Evolutionary conservation across 306 rosid species (phyloP).

Genomic region (Trifolium fragiferum): DNA sequence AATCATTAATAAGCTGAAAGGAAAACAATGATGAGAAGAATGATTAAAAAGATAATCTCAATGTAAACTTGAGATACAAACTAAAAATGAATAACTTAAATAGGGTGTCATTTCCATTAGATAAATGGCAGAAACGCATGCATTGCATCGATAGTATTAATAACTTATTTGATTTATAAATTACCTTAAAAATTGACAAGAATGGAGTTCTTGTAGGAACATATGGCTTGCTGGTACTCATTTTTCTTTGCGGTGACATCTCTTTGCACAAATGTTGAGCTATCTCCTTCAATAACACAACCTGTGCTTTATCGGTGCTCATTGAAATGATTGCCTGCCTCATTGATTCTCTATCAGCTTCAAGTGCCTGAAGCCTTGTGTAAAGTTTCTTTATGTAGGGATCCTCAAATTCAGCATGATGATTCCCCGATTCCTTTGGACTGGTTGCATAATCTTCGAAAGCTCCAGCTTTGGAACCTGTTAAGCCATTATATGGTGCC

Average conservation of each 20-base stretch:
- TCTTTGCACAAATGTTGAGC: slow-evolving; percentile 92
- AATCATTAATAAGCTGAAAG: background rate
- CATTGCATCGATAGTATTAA: background rate
- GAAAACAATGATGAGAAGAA: slow-evolving; percentile 14
- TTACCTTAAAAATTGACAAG: slow-evolving; percentile 77
- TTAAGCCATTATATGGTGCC: slow-evolving; percentile 56
- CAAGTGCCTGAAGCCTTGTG: slow-evolving; percentile 96
- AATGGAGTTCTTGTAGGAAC: slow-evolving; percentile 47
- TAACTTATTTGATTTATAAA: slow-evolving; percentile 16
- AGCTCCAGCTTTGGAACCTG: slow-evolving; percentile 57
- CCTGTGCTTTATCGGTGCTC: slow-evolving; percentile 92
- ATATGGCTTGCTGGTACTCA: slow-evolving; percentile 59
- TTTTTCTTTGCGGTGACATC: slow-evolving; percentile 66
- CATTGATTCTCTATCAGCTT: slow-evolving; percentile 99
- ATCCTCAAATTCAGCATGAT: slow-evolving; percentile 65
- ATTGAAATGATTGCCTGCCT: slow-evolving; percentile 88
- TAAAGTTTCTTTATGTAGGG: slow-evolving; percentile 87
- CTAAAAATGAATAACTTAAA: slow-evolving; percentile 17
- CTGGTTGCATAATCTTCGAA: slow-evolving; percentile 60
- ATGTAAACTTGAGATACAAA: background rate
- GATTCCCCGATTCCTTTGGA: slow-evolving; percentile 59
- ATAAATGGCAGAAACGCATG: slow-evolving; percentile 24
- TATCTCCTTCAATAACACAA: slow-evolving; percentile 92
- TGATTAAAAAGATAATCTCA: slow-evolving; percentile 1
- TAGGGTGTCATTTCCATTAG: background rate